These are phyloP conservation scores for Phoenix dactylifera DNA, from an alignment of 176 grass and related monocot species.

Conservation along the genomic window DNA sequence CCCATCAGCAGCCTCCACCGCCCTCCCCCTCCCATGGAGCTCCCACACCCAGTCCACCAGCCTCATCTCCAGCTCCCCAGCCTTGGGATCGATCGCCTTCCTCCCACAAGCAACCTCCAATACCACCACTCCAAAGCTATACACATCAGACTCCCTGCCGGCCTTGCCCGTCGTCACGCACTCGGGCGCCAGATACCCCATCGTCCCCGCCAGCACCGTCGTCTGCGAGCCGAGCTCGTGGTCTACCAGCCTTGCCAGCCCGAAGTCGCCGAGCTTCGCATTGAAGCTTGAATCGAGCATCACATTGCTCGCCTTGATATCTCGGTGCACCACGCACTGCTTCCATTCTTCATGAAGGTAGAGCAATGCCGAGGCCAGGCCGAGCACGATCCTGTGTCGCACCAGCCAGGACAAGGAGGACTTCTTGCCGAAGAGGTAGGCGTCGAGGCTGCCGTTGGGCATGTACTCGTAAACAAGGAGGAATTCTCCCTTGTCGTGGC, in stretches of 20 bases:
- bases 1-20: background rate
- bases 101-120: conserved; percentile 8
- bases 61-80: background rate
- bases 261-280: no score
- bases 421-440: background rate
- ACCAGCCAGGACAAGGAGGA: background rate
- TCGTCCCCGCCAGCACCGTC: conserved; percentile 4
- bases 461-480: conserved; percentile 14
- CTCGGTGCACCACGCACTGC: no score
- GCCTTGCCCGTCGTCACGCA: conserved; percentile 7
- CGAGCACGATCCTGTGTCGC: conserved; percentile 1
- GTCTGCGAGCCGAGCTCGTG: background rate
- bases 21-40: background rate
- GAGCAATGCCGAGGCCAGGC: conserved; percentile 2
- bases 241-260: background rate
- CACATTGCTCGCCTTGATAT: no score
- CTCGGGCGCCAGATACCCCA: conserved; percentile 9
- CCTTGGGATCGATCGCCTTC: background rate
- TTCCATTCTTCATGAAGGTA: no score
- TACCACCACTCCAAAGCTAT: conserved; percentile 3
- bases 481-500: conserved; percentile 2
- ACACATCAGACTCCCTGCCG: conserved; percentile 6
- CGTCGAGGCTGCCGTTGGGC: conserved; percentile 13
- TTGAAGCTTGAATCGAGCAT: no score
- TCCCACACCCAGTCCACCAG: conserved; percentile 3